phyloP scores from a whole-genome alignment of 441 rosid species.

The Aquilaria agallochum region DNA sequence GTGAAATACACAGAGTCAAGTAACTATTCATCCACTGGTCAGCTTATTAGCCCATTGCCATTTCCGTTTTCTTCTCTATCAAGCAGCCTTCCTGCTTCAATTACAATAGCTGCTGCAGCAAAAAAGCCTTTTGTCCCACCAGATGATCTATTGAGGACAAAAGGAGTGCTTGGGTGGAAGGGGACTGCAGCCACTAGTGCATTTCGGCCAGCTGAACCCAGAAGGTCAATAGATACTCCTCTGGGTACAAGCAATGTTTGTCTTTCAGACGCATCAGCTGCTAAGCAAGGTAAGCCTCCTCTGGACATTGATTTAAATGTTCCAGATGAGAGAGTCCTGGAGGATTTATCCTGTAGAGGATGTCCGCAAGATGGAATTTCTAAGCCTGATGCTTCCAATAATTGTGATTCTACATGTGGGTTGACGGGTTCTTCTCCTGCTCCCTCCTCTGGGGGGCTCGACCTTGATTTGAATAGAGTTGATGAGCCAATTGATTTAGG shows the following conservation, averaged over 20 bases:
- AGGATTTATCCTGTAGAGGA: conserved; percentile 55
- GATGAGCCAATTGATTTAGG: conserved; percentile 58
- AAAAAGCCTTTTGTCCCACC: conserved; percentile 87
- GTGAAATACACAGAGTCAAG: conserved; percentile 34
- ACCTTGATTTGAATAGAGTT: conserved; percentile 76
- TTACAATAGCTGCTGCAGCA: conserved; percentile 92
- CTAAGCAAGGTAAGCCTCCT: conserved; percentile 46
- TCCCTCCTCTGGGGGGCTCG: conserved; percentile 61
- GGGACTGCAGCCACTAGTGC: conserved; percentile 99
- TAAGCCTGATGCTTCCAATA: conserved; percentile 21
- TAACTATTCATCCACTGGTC: conserved; percentile 40
- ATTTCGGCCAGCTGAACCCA: conserved; percentile 92
- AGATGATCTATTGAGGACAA: conserved; percentile 62
- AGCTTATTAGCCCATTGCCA: conserved; percentile 41
- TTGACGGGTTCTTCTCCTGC: conserved; percentile 28
- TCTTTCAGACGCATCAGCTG: conserved; percentile 36
- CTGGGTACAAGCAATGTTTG: conserved; percentile 21
- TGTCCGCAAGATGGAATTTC: conserved; percentile 33
- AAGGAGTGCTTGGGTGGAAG: conserved; percentile 85
- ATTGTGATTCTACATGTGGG: conserved; percentile 21
- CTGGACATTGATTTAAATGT: conserved; percentile 86
- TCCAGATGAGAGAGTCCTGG: conserved; percentile 71
- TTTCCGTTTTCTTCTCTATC: conserved; percentile 39
- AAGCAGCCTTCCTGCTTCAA: conserved; percentile 52
- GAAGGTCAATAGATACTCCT: conserved; percentile 51